phyloP scores from a whole-genome alignment of 2,329 filamentous ascomycete species.

The Xylariaceae sp. region DNA sequence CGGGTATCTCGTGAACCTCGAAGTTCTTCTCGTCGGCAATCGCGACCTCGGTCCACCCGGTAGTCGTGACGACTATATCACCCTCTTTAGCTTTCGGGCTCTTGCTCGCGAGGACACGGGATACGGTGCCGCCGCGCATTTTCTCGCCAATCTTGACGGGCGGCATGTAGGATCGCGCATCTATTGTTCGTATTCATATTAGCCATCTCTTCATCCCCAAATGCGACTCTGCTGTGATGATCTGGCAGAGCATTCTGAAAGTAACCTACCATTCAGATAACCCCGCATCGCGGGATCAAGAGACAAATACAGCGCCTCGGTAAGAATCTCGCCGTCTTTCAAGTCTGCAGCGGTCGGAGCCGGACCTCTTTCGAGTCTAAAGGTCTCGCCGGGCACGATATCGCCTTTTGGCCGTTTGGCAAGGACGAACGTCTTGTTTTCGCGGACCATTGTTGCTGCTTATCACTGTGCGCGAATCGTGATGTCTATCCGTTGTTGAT shows the following conservation, averaged over 20 bases:
- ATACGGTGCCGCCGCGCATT: constrained; percentile 64
- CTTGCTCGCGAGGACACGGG: constrained; percentile 61
- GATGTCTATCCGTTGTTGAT: too few species aligned
- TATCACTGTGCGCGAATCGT: too few species aligned
- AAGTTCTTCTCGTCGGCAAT: constrained; percentile 54
- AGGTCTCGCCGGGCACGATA: constrained; percentile 66
- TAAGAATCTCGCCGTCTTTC: constrained; percentile 63
- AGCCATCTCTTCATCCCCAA: neutral
- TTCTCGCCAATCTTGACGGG: constrained; percentile 65
- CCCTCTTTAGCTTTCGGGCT: constrained; percentile 54
- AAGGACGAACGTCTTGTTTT: constrained; percentile 55
- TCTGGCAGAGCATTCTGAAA: neutral
- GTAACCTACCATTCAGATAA: constrained; percentile 58
- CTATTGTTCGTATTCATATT: constrained; percentile 30
- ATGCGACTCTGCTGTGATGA: neutral
- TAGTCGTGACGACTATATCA: constrained; percentile 51
- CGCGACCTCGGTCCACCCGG: constrained; percentile 67
- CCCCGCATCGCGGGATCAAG: constrained; percentile 76
- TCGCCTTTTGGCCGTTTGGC: constrained; percentile 59
- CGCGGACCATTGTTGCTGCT: constrained; percentile 38
- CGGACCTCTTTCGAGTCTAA: constrained; percentile 50
- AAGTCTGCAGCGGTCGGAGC: constrained; percentile 52
- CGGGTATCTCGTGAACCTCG: constrained; percentile 41
- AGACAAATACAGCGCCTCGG: constrained; percentile 61
- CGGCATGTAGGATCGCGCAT: constrained; percentile 59